These are phyloP conservation scores for Ceratobasidium sp. DNA, from an alignment of 1,284 basidiomycete genomes.

Conservation along the genomic window DNA sequence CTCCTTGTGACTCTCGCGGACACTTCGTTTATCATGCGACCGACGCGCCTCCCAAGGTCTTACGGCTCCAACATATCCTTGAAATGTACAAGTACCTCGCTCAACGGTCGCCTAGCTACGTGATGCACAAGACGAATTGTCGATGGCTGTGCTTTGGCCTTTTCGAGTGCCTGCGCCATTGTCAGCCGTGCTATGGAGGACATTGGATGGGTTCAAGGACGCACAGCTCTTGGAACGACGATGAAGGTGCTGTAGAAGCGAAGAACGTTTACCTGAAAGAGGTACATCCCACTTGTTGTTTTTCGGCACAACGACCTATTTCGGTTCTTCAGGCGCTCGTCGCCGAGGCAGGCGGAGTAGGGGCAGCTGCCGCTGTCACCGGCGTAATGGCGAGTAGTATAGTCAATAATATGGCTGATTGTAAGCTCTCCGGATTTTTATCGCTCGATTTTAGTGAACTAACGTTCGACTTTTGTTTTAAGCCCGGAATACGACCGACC, in stretches of 20 bases:
- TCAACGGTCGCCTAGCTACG: not conserved
- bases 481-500: too few relatives aligned
- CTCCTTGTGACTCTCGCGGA: not conserved
- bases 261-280: slow-evolving; percentile 8
- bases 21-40: slow-evolving; percentile 1
- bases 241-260: not conserved
- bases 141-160: slow-evolving; percentile 32
- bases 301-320: too few relatives aligned
- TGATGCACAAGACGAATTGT: slow-evolving; percentile 14
- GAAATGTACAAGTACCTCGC: slow-evolving; percentile 26
- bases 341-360: too few relatives aligned
- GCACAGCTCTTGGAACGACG: not conserved
- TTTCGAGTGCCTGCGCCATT: slow-evolving; percentile 22
- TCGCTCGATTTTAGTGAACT: too few relatives aligned
- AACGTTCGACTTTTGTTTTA: too few relatives aligned
- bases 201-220: not conserved
- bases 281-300: not conserved
- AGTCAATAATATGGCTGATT: too few relatives aligned
- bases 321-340: too few relatives aligned
- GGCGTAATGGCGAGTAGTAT: too few relatives aligned
- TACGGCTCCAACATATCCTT: slow-evolving; percentile 12
- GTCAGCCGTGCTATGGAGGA: slow-evolving; percentile 24
- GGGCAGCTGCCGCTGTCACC: too few relatives aligned
- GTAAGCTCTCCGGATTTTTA: too few relatives aligned
- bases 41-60: slow-evolving; percentile 5